phyloP scores from a whole-genome alignment of 495 filamentous ascomycete genomes.

The Cetradonia linearis region DNA sequence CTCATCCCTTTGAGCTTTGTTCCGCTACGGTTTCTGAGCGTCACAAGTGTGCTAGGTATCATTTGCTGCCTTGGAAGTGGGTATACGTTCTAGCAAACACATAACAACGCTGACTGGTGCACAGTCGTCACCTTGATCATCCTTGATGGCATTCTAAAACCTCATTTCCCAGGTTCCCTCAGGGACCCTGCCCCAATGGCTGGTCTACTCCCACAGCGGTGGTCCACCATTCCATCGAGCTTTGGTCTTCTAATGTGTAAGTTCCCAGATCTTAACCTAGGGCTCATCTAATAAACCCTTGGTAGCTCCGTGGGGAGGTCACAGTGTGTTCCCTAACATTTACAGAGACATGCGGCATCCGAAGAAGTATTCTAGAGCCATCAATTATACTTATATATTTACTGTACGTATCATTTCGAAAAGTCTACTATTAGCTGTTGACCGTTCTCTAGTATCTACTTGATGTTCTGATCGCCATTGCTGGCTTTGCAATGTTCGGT shows the following conservation, averaged over 20 bases:
- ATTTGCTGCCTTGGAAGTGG: slow-evolving; percentile 76
- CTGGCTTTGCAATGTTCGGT: slow-evolving; percentile 89
- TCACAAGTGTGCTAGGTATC: slow-evolving; percentile 86
- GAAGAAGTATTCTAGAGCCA: slow-evolving; percentile 64
- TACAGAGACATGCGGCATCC: slow-evolving; percentile 97
- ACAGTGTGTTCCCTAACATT: slow-evolving; percentile 92
- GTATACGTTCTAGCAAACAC: slow-evolving; percentile 27
- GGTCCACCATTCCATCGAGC: slow-evolving; percentile 80
- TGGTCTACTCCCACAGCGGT: slow-evolving; percentile 70
- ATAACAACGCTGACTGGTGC: slow-evolving; percentile 17
- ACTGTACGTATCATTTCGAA: slow-evolving; percentile 46
- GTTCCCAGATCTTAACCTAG: slow-evolving; percentile 14
- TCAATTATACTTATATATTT: slow-evolving; percentile 79
- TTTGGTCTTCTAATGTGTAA: slow-evolving; percentile 89
- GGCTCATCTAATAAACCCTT: background rate
- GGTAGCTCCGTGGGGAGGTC: slow-evolving; percentile 81
- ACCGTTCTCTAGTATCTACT: slow-evolving; percentile 52
- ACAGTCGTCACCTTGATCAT: slow-evolving; percentile 71
- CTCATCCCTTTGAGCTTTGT: slow-evolving; percentile 78
- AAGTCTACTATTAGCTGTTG: background rate
- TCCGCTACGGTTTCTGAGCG: slow-evolving; percentile 73
- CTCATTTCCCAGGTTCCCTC: slow-evolving; percentile 69
- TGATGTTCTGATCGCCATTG: slow-evolving; percentile 69
- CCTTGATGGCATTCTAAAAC: slow-evolving; percentile 77
- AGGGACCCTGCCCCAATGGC: slow-evolving; percentile 65